phyloP scores from a whole-genome alignment of 306 rosid genomes.

The Dryas alaskensis region DNA sequence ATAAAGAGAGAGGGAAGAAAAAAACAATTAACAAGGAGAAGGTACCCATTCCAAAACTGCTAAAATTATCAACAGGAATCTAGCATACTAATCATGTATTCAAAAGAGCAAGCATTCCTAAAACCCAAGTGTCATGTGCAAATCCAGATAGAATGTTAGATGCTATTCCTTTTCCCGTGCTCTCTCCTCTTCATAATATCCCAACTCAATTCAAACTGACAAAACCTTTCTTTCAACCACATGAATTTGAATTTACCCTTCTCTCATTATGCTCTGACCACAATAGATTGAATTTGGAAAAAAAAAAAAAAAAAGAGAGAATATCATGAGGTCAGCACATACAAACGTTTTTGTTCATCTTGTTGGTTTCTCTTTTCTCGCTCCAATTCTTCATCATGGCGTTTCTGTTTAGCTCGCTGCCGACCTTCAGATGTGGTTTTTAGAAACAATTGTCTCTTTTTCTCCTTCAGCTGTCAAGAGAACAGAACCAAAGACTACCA shows the following conservation, averaged over 20 bases:
- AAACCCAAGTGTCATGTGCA: constrained; percentile 4
- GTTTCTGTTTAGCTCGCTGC: constrained; percentile 79
- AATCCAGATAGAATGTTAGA: background rate
- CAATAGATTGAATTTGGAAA: background rate
- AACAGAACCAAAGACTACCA: constrained; percentile 14
- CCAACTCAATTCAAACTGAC: constrained; percentile 8
- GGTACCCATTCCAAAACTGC: constrained; percentile 7
- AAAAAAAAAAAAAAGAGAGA: background rate
- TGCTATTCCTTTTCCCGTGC: too few species aligned
- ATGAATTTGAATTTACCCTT: background rate
- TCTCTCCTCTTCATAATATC: background rate
- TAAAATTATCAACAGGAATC: constrained; percentile 18
- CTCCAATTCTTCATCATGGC: constrained; percentile 72
- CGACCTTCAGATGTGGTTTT: constrained; percentile 93
- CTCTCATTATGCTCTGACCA: constrained; percentile 7
- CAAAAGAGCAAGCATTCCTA: constrained; percentile 15
- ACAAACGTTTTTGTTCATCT: constrained; percentile 79
- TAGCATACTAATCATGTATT: constrained; percentile 21
- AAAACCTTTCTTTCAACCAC: constrained; percentile 1
- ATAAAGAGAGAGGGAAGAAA: constrained; percentile 15
- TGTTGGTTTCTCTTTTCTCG: constrained; percentile 71
- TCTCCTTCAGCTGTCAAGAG: constrained; percentile 62
- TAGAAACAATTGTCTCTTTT: constrained; percentile 77
- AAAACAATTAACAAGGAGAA: constrained; percentile 16
- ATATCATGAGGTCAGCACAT: constrained; percentile 29